Conservation (phyloP, 441 rosid species). For the Isatis lusitanica region DNA sequence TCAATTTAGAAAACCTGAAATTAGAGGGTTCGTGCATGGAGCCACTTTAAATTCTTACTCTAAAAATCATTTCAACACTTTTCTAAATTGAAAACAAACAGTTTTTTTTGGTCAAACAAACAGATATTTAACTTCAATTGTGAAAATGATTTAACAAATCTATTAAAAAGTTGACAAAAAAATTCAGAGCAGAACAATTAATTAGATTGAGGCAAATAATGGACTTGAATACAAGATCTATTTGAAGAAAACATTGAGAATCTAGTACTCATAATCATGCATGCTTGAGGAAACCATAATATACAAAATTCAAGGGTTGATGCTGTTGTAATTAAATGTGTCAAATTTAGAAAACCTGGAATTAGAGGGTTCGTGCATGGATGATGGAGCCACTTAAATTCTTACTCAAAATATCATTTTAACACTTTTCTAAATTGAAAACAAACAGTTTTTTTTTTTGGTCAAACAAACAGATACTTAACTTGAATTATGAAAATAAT, state of each 20-base stretch:
- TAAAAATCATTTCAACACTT: neutral
- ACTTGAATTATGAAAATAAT: neutral
- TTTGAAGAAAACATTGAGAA: neutral
- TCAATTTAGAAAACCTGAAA: neutral
- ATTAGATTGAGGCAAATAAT: neutral
- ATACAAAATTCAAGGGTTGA: neutral
- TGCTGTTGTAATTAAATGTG: neutral
- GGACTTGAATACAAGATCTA: neutral
- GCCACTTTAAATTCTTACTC: neutral
- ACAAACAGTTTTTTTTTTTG: no score
- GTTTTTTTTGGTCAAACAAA: no score
- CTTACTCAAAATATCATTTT: neutral
- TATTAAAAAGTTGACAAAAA: neutral
- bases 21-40: constrained; percentile 5
- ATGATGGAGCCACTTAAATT: constrained; percentile 4
- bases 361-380: constrained; percentile 1
- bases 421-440: neutral
- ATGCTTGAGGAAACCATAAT: neutral
- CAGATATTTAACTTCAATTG: neutral
- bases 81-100: neutral
- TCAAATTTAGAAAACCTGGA: neutral
- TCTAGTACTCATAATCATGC: neutral
- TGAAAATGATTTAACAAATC: neutral
- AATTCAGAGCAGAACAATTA: neutral
- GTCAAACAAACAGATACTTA: no score